These are phyloP conservation scores for Aspergillus carlsbadensis DNA, from an alignment of 495 filamentous ascomycete species.

Conservation along the genomic window DNA sequence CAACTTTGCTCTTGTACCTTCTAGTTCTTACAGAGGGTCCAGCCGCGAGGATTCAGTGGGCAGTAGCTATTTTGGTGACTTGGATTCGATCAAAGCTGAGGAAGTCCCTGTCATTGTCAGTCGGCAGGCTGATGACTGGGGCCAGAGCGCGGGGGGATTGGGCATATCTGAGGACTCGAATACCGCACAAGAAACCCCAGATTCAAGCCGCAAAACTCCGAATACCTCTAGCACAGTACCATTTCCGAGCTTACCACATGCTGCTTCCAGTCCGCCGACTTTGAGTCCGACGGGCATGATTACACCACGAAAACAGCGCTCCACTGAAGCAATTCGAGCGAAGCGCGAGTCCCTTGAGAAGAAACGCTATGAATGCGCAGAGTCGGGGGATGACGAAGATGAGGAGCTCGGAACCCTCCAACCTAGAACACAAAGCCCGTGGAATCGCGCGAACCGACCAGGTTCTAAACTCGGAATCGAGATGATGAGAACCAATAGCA, in stretches of 20 bases:
- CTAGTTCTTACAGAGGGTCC: constrained; percentile 72
- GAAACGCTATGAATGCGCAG: constrained; percentile 71
- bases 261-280: constrained; percentile 66
- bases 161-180: constrained; percentile 61
- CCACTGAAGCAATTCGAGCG: constrained; percentile 73
- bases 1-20: constrained; percentile 64
- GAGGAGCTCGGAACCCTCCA: constrained; percentile 73
- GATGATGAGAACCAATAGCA: constrained; percentile 94
- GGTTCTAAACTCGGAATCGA: constrained; percentile 85
- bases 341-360: constrained; percentile 77
- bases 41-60: constrained; percentile 83
- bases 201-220: constrained; percentile 30
- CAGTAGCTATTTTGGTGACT: constrained; percentile 82
- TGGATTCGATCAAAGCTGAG: constrained; percentile 75
- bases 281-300: constrained; percentile 50
- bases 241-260: constrained; percentile 56
- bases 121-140: constrained; percentile 73
- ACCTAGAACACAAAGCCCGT: constrained; percentile 58
- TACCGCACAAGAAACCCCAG: constrained; percentile 22
- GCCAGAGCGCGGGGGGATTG: constrained; percentile 59
- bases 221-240: constrained; percentile 22
- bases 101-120: constrained; percentile 75
- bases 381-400: constrained; percentile 90
- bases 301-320: constrained; percentile 64
- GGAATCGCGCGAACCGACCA: constrained; percentile 46